These are phyloP conservation scores for Podospora tetraspora DNA, from an alignment of 495 filamentous ascomycete genomes.

Conservation along the genomic window DNA sequence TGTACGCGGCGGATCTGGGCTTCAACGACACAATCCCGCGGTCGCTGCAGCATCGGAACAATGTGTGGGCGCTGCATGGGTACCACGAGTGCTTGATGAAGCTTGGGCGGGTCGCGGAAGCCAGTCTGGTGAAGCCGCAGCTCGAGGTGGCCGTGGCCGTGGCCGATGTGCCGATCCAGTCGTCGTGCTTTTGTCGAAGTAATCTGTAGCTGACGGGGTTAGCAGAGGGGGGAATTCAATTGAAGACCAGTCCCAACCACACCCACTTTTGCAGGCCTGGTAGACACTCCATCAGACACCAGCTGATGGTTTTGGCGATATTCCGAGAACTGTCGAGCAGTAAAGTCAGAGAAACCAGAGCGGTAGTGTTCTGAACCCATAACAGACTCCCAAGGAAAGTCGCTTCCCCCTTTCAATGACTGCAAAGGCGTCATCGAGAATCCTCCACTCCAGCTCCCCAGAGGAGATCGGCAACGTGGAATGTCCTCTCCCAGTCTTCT, in stretches of 20 bases:
- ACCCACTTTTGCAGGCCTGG: too few relatives aligned
- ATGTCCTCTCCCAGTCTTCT: background rate
- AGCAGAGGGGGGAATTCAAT: background rate
- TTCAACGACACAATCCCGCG: constrained; percentile 50
- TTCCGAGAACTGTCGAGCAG: too few relatives aligned
- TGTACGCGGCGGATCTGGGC: constrained; percentile 60
- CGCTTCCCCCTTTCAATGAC: background rate
- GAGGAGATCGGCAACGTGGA: background rate
- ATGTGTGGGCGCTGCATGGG: constrained; percentile 65
- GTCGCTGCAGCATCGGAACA: constrained; percentile 56
- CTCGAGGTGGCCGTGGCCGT: constrained; percentile 46
- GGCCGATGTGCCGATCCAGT: constrained; percentile 55
- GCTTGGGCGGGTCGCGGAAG: constrained; percentile 46
- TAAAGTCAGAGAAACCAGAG: background rate
- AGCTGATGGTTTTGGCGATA: too few relatives aligned
- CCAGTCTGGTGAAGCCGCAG: constrained; percentile 43
- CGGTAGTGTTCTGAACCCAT: too few relatives aligned
- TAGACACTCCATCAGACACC: too few relatives aligned
- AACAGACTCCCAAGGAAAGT: background rate
- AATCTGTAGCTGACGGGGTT: background rate
- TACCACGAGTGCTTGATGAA: constrained; percentile 57
- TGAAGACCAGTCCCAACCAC: background rate
- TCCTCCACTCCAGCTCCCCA: background rate
- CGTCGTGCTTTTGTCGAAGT: constrained; percentile 59
- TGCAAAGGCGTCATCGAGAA: background rate